A percentile compares a stretch with the other conserved stretches of the same genome.
Evolutionary conservation across 164 flowering plant species (phyloP).

Genomic region (Dillenia suffruticosa): DNA sequence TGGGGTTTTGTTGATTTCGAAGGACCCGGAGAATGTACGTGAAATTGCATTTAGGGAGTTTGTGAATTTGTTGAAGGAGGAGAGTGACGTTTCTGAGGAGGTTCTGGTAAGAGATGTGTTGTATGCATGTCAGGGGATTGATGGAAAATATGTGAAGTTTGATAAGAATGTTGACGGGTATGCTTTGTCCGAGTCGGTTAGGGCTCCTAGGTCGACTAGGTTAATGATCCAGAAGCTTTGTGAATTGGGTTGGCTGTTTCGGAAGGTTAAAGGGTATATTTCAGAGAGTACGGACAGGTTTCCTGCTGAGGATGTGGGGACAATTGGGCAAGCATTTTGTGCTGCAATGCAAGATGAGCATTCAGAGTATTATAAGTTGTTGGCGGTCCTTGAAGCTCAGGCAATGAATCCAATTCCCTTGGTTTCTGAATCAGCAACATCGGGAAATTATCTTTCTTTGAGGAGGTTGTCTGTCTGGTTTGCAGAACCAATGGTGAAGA

Average conservation of each 20-base stretch:
- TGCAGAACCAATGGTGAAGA: constrained; percentile 91
- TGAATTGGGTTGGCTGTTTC: constrained; percentile 89
- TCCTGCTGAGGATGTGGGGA: constrained; percentile 88
- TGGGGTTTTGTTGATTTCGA: constrained; percentile 70
- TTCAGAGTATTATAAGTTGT: constrained; percentile 78
- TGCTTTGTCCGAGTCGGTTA: constrained; percentile 45
- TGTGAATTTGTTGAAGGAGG: constrained; percentile 63
- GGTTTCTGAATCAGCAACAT: constrained; percentile 52
- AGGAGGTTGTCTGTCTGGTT: constrained; percentile 95
- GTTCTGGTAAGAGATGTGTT: constrained; percentile 88
- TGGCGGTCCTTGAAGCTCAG: constrained; percentile 91
- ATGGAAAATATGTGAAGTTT: constrained; percentile 78
- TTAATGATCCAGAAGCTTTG: constrained; percentile 70
- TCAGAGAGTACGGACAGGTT: constrained; percentile 77
- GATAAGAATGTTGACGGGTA: constrained; percentile 57
- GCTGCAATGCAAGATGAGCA: constrained; percentile 96
- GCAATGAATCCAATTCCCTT: constrained; percentile 86
- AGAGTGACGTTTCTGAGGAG: constrained; percentile 76
- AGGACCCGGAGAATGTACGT: constrained; percentile 74
- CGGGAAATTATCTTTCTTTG: constrained; percentile 77
- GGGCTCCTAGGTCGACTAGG: constrained; percentile 62
- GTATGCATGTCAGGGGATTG: constrained; percentile 94
- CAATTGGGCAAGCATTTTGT: constrained; percentile 98
- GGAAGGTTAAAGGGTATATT: constrained; percentile 80
- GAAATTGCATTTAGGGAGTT: constrained; percentile 78